phyloP scores from a whole-genome alignment of 371 early-diverging fungal species.

The Syncephalastrum monosporum region DNA sequence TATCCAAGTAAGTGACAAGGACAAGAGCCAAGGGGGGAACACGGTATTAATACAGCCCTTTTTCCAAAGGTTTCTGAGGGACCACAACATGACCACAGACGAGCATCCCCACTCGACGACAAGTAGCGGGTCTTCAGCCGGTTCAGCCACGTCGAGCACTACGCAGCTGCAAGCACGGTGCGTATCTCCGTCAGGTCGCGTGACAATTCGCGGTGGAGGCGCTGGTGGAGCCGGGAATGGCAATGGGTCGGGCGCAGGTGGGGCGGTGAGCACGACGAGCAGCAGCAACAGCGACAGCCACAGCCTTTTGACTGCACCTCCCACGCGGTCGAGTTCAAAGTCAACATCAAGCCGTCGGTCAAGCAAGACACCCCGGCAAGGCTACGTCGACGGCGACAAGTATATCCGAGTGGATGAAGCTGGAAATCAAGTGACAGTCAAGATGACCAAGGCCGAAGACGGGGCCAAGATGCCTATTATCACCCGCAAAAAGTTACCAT shows the following conservation, averaged over 20 bases:
- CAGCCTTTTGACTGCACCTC: constrained; percentile 10
- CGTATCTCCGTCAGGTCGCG: constrained; percentile 40
- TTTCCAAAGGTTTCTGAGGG: constrained; percentile 9
- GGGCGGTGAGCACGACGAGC: background rate
- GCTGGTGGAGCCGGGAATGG: constrained; percentile 4
- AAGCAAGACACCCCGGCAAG: constrained; percentile 13
- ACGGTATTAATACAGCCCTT: too few relatives aligned
- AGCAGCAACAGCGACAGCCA: constrained; percentile 15
- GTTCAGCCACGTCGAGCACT: constrained; percentile 7
- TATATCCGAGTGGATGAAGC: constrained; percentile 43
- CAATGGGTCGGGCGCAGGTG: background rate
- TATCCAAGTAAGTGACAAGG: constrained; percentile 43
- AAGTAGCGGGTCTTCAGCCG: constrained; percentile 16
- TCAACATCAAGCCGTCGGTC: constrained; percentile 31
- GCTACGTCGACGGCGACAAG: constrained; percentile 42
- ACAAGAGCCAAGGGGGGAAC: background rate
- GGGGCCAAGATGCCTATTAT: constrained; percentile 14
- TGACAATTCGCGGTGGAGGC: constrained; percentile 40
- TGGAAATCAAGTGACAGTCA: constrained; percentile 42
- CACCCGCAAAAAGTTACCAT: background rate
- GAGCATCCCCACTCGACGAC: constrained; percentile 10
- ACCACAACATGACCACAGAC: constrained; percentile 14
- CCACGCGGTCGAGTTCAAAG: constrained; percentile 34
- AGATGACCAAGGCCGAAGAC: constrained; percentile 46
- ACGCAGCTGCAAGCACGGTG: constrained; percentile 13